Base-by-base conservation (phyloP, 2,329 filamentous ascomycete genomes). In the Alternaria ethzedia region DNA sequence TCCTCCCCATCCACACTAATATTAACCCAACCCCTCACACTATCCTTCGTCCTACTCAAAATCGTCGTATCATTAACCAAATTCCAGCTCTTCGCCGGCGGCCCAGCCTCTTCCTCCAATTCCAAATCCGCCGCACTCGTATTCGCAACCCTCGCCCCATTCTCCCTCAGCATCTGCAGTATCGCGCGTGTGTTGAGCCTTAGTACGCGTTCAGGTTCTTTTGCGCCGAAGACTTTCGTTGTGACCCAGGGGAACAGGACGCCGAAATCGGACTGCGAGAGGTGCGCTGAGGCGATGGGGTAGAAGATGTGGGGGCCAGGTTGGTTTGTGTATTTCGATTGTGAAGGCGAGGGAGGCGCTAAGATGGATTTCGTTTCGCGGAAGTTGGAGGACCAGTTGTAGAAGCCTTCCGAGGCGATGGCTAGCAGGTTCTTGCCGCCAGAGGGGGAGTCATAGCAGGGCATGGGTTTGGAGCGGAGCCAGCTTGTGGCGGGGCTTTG, bases 231-330 rank as follows among this genome's bases (percentile, higher is more conserved):
- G 11, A 85, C 75, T 46, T 82, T 82, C 51, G 82, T 82, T 9
- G 83, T 85, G 2, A 85, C 68, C 86, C 89, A 91, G 0, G 92
- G 92, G 74, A 96, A 96, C 21, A 97, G 81, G 23, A 96, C 82
- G 36, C 91, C 93, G 70, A 96, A 96, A 74, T 97, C 93, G 20
- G 89, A 91, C 79, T 96, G 93, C 61, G 87, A 92, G 25, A 96
- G 85, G 76, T 97, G 93, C 0, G 93, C 92, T n/a, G 90, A 91
- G 47, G 86, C 83, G 13, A 85, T 77, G 3, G 92, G 89, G 77
- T 92, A 95, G 81, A 92, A 96, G 73, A 95, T 88, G 69, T 90
- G 86, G 5, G 92, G 89, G 59, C 79, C 76, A 3, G 73, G 75
- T 45, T 74, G 70, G 1, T 81, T 81, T 60, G 84, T 78, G 66